Evolutionary conservation across 1,139 yeast genomes (phyloP).

Genomic region (Kurtzmaniella natalensis): DNA sequence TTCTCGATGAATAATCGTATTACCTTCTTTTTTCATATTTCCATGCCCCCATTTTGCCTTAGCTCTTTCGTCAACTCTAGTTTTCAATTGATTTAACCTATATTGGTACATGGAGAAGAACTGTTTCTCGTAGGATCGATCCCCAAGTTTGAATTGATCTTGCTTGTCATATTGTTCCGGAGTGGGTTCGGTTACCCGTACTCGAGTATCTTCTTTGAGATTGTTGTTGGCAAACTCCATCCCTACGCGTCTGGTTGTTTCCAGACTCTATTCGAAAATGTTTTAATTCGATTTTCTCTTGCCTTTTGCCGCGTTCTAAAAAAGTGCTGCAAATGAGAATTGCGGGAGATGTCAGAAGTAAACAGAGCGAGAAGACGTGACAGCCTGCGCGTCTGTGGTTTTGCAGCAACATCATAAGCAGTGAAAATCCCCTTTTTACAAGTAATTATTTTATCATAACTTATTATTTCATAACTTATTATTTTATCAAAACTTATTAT

Average conservation of each 20-base stretch:
- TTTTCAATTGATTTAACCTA: conserved; percentile 52
- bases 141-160: conserved; percentile 14
- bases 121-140: conserved; percentile 61
- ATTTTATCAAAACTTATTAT: no score
- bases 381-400: no score
- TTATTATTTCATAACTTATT: no score
- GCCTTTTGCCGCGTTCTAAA: no score
- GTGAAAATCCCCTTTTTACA: no score
- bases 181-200: conserved; percentile 1
- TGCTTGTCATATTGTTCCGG: conserved; percentile 8
- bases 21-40: conserved; percentile 31
- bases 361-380: no score
- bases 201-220: neutral
- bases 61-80: conserved; percentile 48
- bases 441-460: no score
- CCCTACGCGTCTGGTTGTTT: neutral
- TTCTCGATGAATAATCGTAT: conserved; percentile 34
- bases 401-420: no score
- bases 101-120: conserved; percentile 71
- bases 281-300: no score
- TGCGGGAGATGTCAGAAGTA: no score
- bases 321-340: no score
- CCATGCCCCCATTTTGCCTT: conserved; percentile 45
- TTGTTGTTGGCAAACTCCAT: conserved; percentile 1
- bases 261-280: no score